Percentiles rank a stretch among this genome's conserved stretches.
These are phyloP conservation scores for Aspergillus texensis DNA, from an alignment of 2,329 filamentous ascomycete species.

Conservation along the genomic window DNA sequence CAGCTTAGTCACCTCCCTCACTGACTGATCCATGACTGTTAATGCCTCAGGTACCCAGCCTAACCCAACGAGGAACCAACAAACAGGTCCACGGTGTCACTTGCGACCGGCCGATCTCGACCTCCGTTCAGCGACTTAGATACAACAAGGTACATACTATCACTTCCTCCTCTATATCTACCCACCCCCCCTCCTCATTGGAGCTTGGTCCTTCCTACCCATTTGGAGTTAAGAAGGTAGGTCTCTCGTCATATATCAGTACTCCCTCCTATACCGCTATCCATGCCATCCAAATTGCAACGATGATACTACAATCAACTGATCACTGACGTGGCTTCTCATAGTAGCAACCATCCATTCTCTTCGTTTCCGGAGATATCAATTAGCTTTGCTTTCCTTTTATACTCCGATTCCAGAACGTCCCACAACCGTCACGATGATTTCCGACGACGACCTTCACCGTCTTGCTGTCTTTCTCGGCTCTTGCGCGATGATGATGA, in stretches of 20 bases:
- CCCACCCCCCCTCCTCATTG: background rate
- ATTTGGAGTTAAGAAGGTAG: background rate
- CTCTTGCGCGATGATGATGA: slow-evolving; percentile 84
- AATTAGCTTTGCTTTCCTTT: too few species aligned
- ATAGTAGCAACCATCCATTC: background rate
- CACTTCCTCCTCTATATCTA: background rate
- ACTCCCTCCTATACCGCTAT: background rate
- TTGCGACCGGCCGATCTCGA: slow-evolving; percentile 5
- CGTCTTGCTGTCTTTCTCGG: slow-evolving; percentile 90
- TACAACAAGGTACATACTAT: background rate
- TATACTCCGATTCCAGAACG: background rate
- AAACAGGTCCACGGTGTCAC: slow-evolving; percentile 5
- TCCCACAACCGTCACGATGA: slow-evolving; percentile 66
- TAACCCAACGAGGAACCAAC: background rate
- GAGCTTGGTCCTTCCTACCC: background rate
- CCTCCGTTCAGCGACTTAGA: background rate
- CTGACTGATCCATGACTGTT: background rate
- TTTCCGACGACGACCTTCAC: slow-evolving; percentile 91
- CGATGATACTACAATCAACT: background rate
- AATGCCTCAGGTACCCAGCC: background rate
- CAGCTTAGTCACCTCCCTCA: background rate
- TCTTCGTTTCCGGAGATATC: background rate
- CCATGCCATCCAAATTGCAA: background rate
- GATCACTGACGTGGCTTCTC: background rate
- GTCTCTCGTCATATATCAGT: background rate